Base-by-base conservation (phyloP, 148 eudicot species). In the Nyssa sinensis region DNA sequence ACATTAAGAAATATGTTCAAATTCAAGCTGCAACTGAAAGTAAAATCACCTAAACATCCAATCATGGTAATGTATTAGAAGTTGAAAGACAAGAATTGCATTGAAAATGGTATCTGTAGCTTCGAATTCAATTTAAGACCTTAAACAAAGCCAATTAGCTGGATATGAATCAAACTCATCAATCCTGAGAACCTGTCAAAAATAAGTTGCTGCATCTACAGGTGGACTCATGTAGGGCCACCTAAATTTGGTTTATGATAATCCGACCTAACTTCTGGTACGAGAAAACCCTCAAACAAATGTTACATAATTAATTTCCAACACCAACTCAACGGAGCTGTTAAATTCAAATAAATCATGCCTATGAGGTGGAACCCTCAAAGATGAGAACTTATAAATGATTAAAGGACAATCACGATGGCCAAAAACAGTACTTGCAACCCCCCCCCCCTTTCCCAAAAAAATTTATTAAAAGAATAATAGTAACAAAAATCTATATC, bases 231-330 rank as follows among this genome's bases (percentile, higher is more conserved):
- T 30, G 21, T 29, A 66, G 30, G 6, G 49, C 21, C 24, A 25
- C 21, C 30, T 53, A 11, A 28, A 25, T 37, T 27, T 61, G 27
- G 37, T 27, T 39, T 37, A 47, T 28, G 60, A 70, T 58, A 13
- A 53, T 60, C 10, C 62, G 51, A 23, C 28, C 27, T n/a, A 69
- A 16, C 29, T 53, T 69, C 72, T 53, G 41, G 74, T 55, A n/a
- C 3, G 23, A 5, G 14, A n/a, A 35, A 10, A 59, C 49, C 27
- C 67, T 27, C 44, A 61, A 39, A 28, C 31, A 24, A 23, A 31
- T 4, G 29, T 14, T 21, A 69, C 29, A 4, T 55, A 17, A 13
- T 28, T 16, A 31, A 35, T 24, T 59, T 35, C 27, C 25, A 27
- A 27, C 57, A 12, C 74, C 53, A 72, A 39, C 62, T 9, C 41